These are phyloP conservation scores for Scalesia atractyloides DNA, from an alignment of 129 eudicot genomes.

Conservation along the genomic window DNA sequence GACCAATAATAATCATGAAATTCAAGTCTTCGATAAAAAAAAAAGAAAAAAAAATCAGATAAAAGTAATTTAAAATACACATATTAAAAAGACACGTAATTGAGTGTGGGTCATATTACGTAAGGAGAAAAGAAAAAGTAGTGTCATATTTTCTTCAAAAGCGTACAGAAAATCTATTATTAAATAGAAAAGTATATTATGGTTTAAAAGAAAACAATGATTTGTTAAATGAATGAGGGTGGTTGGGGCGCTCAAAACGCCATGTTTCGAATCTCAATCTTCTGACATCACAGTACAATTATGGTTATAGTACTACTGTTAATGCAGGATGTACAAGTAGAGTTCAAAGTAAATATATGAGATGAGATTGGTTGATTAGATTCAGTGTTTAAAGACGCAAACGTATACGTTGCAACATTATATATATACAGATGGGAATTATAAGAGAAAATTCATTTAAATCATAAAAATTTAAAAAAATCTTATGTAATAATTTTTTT, in stretches of 20 bases:
- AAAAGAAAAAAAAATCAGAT: no score
- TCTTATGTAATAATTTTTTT: no score
- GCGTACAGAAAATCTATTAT: background rate
- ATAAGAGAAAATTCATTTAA: no score
- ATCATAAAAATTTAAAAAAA: no score
- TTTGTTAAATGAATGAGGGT: conserved; percentile 9
- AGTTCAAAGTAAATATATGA: conserved; percentile 3
- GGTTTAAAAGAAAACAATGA: background rate
- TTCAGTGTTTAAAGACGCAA: conserved; percentile 17
- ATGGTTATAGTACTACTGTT: conserved; percentile 13
- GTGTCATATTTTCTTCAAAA: background rate
- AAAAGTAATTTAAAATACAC: no score
- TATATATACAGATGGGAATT: no score
- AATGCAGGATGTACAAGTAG: conserved; percentile 14
- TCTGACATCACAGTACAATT: conserved; percentile 31
- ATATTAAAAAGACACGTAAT: no score
- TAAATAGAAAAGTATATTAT: background rate
- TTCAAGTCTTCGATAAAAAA: no score
- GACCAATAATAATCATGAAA: no score
- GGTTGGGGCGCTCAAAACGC: conserved; percentile 36
- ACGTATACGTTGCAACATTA: conserved; percentile 8
- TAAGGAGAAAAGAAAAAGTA: no score
- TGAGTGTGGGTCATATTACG: no score
- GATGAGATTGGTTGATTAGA: conserved; percentile 19
- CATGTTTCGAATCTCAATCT: conserved; percentile 26